These are phyloP conservation scores for Hibiscus tridactylites DNA, from an alignment of 345 rosid species.

Conservation along the genomic window DNA sequence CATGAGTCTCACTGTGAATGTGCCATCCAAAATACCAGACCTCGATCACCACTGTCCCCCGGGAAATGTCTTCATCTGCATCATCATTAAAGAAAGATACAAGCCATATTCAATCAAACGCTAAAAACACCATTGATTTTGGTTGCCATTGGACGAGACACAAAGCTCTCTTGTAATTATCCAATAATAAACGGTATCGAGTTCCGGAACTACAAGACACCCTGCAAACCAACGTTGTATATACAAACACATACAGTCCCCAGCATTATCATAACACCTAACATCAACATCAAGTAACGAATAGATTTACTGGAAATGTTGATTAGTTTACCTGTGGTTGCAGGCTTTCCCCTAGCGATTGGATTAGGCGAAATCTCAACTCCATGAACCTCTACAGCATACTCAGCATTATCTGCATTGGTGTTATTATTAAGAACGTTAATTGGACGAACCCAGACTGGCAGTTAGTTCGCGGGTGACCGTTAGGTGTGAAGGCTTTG, in stretches of 20 bases:
- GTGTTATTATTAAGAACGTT: too few relatives aligned
- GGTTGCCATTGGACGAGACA: neutral
- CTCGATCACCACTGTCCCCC: slow-evolving; percentile 67
- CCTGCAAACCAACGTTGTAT: neutral
- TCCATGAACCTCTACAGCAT: slow-evolving; percentile 46
- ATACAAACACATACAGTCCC: neutral
- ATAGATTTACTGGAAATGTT: neutral
- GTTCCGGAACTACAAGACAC: neutral
- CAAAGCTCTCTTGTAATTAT: neutral
- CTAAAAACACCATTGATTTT: neutral
- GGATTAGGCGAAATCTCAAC: slow-evolving; percentile 65
- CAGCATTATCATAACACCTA: neutral
- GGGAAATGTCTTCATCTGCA: slow-evolving; percentile 25
- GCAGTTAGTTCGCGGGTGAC: too few relatives aligned
- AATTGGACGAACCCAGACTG: too few relatives aligned
- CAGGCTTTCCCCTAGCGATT: slow-evolving; percentile 39
- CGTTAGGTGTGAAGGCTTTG: too few relatives aligned
- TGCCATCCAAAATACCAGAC: slow-evolving; percentile 84
- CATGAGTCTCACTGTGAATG: slow-evolving; percentile 66
- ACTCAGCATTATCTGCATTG: slow-evolving; percentile 44
- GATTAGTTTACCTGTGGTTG: slow-evolving; percentile 38
- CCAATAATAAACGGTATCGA: neutral
- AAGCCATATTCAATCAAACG: neutral
- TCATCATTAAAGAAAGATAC: neutral
- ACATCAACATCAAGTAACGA: neutral